Percentiles rank a stretch among this genome's conserved stretches.
phyloP scores from a whole-genome alignment of 2,329 filamentous ascomycete genomes.

The Aspergillus amoenus region DNA sequence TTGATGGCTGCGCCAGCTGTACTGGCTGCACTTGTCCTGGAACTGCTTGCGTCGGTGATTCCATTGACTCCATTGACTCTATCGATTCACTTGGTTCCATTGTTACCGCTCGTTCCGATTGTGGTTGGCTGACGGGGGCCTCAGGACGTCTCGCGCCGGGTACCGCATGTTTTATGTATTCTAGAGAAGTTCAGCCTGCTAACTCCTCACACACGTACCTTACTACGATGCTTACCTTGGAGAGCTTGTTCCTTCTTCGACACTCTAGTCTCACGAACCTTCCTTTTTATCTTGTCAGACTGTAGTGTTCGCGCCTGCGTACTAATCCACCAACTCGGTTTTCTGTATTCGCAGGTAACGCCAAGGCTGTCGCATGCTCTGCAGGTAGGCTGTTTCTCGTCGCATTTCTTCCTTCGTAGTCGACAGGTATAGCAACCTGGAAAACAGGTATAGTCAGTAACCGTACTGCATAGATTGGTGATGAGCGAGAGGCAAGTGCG shows the following conservation, averaged over 20 bases:
- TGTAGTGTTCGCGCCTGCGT: conserved; percentile 77
- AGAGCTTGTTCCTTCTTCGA: conserved; percentile 71
- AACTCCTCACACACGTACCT: too few relatives aligned
- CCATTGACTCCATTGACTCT: too few relatives aligned
- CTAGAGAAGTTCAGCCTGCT: conserved; percentile 2
- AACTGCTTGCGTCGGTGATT: too few relatives aligned
- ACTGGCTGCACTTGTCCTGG: too few relatives aligned
- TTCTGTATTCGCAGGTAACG: conserved; percentile 89
- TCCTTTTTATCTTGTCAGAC: conserved; percentile 92
- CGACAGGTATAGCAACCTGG: conserved; percentile 66
- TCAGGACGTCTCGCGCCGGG: too few relatives aligned
- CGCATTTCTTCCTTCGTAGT: conserved; percentile 67
- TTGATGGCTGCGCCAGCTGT: too few relatives aligned
- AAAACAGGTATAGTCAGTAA: neutral
- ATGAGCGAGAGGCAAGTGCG: too few relatives aligned
- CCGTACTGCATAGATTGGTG: too few relatives aligned
- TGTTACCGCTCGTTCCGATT: neutral
- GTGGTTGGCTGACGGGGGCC: neutral
- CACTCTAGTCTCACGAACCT: conserved; percentile 94
- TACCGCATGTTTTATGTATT: conserved; percentile 11
- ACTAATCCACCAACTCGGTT: conserved; percentile 96
- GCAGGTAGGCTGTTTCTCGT: conserved; percentile 62
- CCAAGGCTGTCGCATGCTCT: conserved; percentile 68
- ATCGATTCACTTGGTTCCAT: neutral
- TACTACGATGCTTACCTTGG: too few relatives aligned